phyloP scores from a whole-genome alignment of 192 early-diverging fungal genomes.

The Coemansia sp. region DNA sequence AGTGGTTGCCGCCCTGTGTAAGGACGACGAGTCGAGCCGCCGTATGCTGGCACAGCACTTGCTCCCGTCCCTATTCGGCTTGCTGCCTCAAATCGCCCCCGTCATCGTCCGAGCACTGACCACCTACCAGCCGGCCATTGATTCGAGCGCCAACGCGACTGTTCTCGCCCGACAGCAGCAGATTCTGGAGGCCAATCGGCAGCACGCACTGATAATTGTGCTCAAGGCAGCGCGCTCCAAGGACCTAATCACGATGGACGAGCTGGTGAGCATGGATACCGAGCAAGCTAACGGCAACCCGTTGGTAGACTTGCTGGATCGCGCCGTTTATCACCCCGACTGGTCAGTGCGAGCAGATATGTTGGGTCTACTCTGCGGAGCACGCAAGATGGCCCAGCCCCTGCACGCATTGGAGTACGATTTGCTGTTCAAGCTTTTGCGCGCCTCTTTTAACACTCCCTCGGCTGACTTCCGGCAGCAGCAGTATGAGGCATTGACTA shows the following conservation, averaged over 20 bases:
- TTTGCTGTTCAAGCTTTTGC: slow-evolving; percentile 65
- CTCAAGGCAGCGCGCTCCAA: slow-evolving; percentile 38
- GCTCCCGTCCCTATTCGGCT: slow-evolving; percentile 21
- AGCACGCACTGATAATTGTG: slow-evolving; percentile 53
- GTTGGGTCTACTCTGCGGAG: slow-evolving; percentile 78
- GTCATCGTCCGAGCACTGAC: slow-evolving; percentile 22
- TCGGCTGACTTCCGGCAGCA: slow-evolving; percentile 83
- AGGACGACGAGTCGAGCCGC: slow-evolving; percentile 44
- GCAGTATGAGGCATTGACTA: slow-evolving; percentile 59
- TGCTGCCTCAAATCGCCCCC: slow-evolving; percentile 22
- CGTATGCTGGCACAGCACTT: slow-evolving; percentile 45
- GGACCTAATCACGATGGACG: slow-evolving; percentile 36
- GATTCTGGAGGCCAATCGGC: slow-evolving; percentile 21
- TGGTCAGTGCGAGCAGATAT: slow-evolving; percentile 72
- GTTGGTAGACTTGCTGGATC: slow-evolving; percentile 49
- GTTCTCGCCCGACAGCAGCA: slow-evolving; percentile 14
- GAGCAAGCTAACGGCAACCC: neutral
- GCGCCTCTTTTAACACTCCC: slow-evolving; percentile 67
- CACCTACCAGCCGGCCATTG: neutral
- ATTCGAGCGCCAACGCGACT: neutral
- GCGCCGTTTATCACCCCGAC: slow-evolving; percentile 72
- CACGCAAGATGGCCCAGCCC: slow-evolving; percentile 62
- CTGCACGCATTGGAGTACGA: slow-evolving; percentile 62
- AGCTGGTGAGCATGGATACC: slow-evolving; percentile 21
- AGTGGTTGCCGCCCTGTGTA: slow-evolving; percentile 33